Conservation (phyloP, 2,329 filamentous ascomycete genomes). For the Cryphonectria radicalis region DNA sequence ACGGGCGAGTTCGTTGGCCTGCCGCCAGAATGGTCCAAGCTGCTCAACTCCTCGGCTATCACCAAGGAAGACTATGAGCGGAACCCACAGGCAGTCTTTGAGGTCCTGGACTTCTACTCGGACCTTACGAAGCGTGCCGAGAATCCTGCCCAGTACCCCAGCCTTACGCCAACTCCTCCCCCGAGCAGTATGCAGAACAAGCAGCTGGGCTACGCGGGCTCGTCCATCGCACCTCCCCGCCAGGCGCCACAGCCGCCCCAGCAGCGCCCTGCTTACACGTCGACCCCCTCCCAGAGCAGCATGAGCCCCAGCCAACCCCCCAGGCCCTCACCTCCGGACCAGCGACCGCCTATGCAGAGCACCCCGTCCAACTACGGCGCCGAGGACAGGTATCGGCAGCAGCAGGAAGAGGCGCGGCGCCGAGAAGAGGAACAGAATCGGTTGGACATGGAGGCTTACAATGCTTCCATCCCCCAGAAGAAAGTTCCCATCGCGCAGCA, state of each 20-base stretch:
- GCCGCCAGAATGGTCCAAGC: slow-evolving; percentile 94
- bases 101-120: slow-evolving; percentile 84
- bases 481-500: slow-evolving; percentile 84
- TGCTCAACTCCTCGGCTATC: slow-evolving; percentile 93
- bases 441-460: slow-evolving; percentile 84
- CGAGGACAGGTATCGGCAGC: slow-evolving; percentile 48
- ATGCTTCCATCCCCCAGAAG: slow-evolving; percentile 83
- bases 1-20: slow-evolving; percentile 94
- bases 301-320: slow-evolving; percentile 43
- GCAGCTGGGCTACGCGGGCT: slow-evolving; percentile 63
- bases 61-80: slow-evolving; percentile 99
- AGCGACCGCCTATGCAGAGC: slow-evolving; percentile 62
- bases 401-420: slow-evolving; percentile 56
- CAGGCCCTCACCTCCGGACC: slow-evolving; percentile 51
- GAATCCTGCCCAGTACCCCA: slow-evolving; percentile 70
- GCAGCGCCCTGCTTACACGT: slow-evolving; percentile 50
- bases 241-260: slow-evolving; percentile 59
- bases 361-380: slow-evolving; percentile 59
- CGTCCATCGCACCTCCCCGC: slow-evolving; percentile 70
- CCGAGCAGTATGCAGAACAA: slow-evolving; percentile 61
- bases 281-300: slow-evolving; percentile 43
- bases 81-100: slow-evolving; percentile 84
- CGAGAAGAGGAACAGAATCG: slow-evolving; percentile 72
- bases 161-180: slow-evolving; percentile 70
- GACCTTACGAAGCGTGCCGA: slow-evolving; percentile 78